Evolutionary conservation across 495 filamentous ascomycete species (phyloP), one percentile per base, ranked within the genome.

Genomic region (Penicillium robsamsonii): DNA sequence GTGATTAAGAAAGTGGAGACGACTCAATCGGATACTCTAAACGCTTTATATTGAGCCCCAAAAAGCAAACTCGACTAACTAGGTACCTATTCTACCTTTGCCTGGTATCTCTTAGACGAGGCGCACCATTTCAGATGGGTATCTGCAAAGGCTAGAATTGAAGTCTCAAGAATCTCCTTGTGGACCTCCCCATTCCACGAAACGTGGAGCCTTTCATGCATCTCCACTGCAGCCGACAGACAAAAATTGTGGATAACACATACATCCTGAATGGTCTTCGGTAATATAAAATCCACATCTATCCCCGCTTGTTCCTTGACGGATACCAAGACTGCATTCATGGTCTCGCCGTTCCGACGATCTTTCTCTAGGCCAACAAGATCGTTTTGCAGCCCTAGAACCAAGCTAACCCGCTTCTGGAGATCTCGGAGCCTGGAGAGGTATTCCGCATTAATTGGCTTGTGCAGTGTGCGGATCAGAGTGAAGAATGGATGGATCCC

Each of bases 401-500:
- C 48, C 9, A 50, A n/a, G n/a, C 48, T 25, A 5, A 50, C 35
- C 4, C 35, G 13, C 6, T 25, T 25, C 17, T 41, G 48, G 22
- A 50, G 35, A n/a, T 50, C 22, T 5, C 22, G 22, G 3, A 50
- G 48, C 3, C 15, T 7, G 24, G 18, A 50, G 11, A 29, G 13
- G 29, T 40, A 50, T 17, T 41, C 15, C 2, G 1, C n/a, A 0
- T 12, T n/a, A 18, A 50, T 20, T 24, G 48, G 24, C 12, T 10
- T 15, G 15, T 40, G 31, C 15, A 50, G 3, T 9, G 48, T 40
- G 13, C 48, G 35, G 4, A 50, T 50, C 20, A 50, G 35, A n/a
- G 48, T 50, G n/a, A 50, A 41, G 8, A 50, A 50, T n/a, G 48
- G 48, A 41, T 50, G 33, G 8, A 50, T 50, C 2, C 48, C 48